Base-by-base conservation (phyloP, 495 filamentous ascomycete genomes). In the Trypethelium eluteriae region DNA sequence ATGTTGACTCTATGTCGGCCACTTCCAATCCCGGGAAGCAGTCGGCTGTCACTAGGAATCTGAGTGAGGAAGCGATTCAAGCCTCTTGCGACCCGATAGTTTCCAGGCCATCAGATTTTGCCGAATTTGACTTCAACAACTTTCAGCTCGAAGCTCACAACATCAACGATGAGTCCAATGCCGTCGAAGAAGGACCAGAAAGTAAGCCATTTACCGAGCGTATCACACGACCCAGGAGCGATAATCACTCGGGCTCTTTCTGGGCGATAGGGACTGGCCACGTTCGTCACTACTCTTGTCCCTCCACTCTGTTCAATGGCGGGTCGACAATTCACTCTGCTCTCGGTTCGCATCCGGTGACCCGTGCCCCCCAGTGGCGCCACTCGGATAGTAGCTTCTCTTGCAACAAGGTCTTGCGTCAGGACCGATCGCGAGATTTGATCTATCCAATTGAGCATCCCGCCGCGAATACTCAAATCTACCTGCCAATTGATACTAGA, bases 81-180 rank as follows among this genome's bases (percentile, higher is more conserved):
- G 18, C 53, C 14, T 59, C 53, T 7, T 3, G 36, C 3, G 7
- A 9, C 9, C 32, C 11, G 2, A 0, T 32, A 32, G 7, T 32
- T 59, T 7, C 32, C 7, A 36, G 3, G 5, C 7, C 32, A 0
- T 2, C 5, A 1, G 32, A 9, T 9, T 59, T 59, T 36, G n/a
- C 53, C 14, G 53, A 36, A 7, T 59, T 59, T 36, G 53, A 59
- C 18, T 59, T 59, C 53, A 59, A 59, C 53, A 36, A 36, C 36
- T 59, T 59, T 32, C 53, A 59, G 53, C 53, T 59, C 14, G 53
- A 59, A 35, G 25, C 18, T 35, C 32, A 59, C 53, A 6, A 59
- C 3, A 0, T 36, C 7, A 32, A 59, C 32, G 53, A 59, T 7
- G 36, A 10, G 2, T 59, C 25, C 1, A 14, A 59, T 35, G 34